Percentiles rank a stretch among this genome's conserved stretches.
Evolutionary conservation across 345 rosid species (phyloP).

Genomic region (Linum lewisii): DNA sequence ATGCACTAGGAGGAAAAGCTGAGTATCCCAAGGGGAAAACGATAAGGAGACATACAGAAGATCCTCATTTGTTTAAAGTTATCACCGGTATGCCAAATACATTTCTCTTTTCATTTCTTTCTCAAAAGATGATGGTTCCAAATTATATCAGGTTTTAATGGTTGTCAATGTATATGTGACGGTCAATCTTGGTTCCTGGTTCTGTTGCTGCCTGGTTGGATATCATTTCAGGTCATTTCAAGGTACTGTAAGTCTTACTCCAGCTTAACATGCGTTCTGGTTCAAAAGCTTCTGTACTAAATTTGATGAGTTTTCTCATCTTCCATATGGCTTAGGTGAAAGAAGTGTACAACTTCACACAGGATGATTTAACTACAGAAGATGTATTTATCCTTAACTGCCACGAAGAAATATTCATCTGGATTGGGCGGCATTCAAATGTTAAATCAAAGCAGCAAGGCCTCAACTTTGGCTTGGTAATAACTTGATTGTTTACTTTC

Average conservation of each 20-base stretch:
- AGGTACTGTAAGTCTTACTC: slow-evolving; percentile 34
- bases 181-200: slow-evolving; percentile 17
- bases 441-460: slow-evolving; percentile 43
- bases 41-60: slow-evolving; percentile 40
- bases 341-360: slow-evolving; percentile 74
- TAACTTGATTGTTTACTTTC: not conserved
- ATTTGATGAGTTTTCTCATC: too few species aligned
- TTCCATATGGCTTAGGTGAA: slow-evolving; percentile 35
- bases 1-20: slow-evolving; percentile 63
- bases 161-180: slow-evolving; percentile 35
- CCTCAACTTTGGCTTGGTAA: slow-evolving; percentile 54
- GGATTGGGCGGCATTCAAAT: slow-evolving; percentile 57
- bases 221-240: slow-evolving; percentile 54
- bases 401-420: slow-evolving; percentile 52
- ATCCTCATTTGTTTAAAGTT: slow-evolving; percentile 50
- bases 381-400: slow-evolving; percentile 62
- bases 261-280: not conserved
- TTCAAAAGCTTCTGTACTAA: not conserved
- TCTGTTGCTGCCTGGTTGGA: slow-evolving; percentile 34
- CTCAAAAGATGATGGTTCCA: slow-evolving; percentile 36
- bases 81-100: slow-evolving; percentile 42
- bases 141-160: slow-evolving; percentile 29
- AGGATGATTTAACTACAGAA: slow-evolving; percentile 84
- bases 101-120: slow-evolving; percentile 19
- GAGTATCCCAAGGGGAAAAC: slow-evolving; percentile 65